Conservation (phyloP, 1,284 basidiomycete species). For the Moesziomyces antarcticus region DNA sequence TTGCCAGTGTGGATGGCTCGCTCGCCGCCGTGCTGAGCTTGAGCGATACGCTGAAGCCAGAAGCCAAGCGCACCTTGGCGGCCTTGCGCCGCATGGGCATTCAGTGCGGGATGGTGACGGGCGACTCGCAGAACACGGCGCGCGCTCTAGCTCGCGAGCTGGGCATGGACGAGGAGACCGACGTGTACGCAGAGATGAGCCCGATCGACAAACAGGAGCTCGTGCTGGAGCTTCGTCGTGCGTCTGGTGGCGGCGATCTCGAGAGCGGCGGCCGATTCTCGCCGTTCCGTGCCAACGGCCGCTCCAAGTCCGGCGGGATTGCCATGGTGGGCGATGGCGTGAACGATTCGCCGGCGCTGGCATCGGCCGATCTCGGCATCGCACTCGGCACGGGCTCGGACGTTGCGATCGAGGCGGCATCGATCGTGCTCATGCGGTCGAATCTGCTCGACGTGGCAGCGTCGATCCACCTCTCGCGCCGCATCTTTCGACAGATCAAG, state of each 20-base stretch:
- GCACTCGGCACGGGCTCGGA: constrained; percentile 95
- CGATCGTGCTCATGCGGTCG: constrained; percentile 95
- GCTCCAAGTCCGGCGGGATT: constrained; percentile 35
- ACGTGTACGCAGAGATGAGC: constrained; percentile 63
- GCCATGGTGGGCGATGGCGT: constrained; percentile 95
- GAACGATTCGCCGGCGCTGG: constrained; percentile 97
- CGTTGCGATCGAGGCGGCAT: constrained; percentile 96
- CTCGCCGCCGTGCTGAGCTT: constrained; percentile 54
- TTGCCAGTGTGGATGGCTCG: constrained; percentile 57
- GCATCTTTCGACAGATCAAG: constrained; percentile 90
- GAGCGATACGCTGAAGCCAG: constrained; percentile 62
- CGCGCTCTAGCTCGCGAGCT: constrained; percentile 57
- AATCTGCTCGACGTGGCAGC: constrained; percentile 97
- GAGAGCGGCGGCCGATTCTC: constrained; percentile 30
- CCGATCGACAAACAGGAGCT: constrained; percentile 63
- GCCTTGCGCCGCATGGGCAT: constrained; percentile 61
- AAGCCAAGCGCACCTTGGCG: constrained; percentile 53
- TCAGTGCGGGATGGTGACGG: constrained; percentile 62
- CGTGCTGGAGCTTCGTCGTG: constrained; percentile 68
- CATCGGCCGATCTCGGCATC: constrained; percentile 93
- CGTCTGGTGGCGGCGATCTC: constrained; percentile 40
- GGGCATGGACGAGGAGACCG: constrained; percentile 48
- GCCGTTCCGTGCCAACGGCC: constrained; percentile 21
- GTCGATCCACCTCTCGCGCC: constrained; percentile 86
- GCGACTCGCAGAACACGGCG: constrained; percentile 60